Percentiles rank a stretch among this genome's conserved stretches.
These are phyloP conservation scores for Cladorrhinum sp. DNA, from an alignment of 2,329 filamentous ascomycete species.

Conservation along the genomic window DNA sequence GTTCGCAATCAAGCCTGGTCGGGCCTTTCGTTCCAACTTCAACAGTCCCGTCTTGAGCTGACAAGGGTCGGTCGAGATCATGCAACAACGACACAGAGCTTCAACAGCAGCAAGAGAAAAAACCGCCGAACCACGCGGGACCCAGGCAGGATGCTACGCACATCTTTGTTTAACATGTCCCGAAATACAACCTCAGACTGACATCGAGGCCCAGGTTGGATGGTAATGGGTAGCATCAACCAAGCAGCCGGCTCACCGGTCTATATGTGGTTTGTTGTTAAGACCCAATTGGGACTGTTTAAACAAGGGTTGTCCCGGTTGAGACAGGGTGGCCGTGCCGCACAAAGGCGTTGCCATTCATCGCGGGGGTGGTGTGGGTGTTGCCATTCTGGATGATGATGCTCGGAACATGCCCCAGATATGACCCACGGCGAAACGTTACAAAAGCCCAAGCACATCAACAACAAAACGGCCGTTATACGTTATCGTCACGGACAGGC, in stretches of 20 bases:
- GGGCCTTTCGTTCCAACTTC: no score
- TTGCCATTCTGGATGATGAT: neutral
- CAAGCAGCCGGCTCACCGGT: neutral
- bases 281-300: neutral
- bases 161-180: neutral
- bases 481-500: neutral
- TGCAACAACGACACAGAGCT: neutral
- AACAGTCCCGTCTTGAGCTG: no score
- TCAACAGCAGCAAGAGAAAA: neutral
- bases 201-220: neutral
- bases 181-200: neutral
- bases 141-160: neutral
- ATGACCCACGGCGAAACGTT: neutral
- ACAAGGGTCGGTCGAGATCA: no score
- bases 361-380: neutral
- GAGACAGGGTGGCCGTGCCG: neutral
- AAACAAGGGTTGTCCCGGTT: neutral
- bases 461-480: no score
- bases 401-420: neutral
- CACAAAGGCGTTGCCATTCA: neutral
- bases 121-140: neutral
- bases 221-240: neutral
- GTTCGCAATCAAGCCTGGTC: no score
- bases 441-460: neutral
- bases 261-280: neutral